Conservation (phyloP, 495 filamentous ascomycete genomes). For the Ramalina intermedia region DNA sequence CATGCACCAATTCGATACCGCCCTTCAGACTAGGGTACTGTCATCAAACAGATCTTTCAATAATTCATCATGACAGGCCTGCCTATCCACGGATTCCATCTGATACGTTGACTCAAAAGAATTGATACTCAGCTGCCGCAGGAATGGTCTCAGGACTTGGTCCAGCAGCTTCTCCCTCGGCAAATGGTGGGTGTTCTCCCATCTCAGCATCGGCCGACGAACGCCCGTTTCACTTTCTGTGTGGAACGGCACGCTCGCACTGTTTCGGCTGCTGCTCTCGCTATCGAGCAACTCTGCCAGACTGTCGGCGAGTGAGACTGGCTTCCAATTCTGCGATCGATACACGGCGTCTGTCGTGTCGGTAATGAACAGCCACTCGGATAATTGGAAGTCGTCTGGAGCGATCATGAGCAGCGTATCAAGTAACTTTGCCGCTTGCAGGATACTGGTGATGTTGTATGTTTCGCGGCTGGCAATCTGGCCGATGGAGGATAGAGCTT, state of each 20-base stretch:
- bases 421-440: slow-evolving; percentile 87
- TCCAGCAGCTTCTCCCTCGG: slow-evolving; percentile 58
- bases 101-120: slow-evolving; percentile 85
- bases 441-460: slow-evolving; percentile 56
- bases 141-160: slow-evolving; percentile 72
- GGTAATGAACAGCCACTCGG: slow-evolving; percentile 92
- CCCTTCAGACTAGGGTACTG: slow-evolving; percentile 31
- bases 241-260: slow-evolving; percentile 9
- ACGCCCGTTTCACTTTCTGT: slow-evolving; percentile 2
- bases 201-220: slow-evolving; percentile 25
- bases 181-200: slow-evolving; percentile 29
- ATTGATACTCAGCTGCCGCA: slow-evolving; percentile 78
- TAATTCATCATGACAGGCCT: slow-evolving; percentile 51
- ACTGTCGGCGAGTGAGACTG: slow-evolving; percentile 72
- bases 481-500: slow-evolving; percentile 62
- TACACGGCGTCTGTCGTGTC: slow-evolving; percentile 97
- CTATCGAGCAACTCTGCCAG: slow-evolving; percentile 63
- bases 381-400: slow-evolving; percentile 89
- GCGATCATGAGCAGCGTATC: slow-evolving; percentile 70
- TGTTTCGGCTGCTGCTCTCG: slow-evolving; percentile 25
- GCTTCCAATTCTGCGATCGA: slow-evolving; percentile 52
- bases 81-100: slow-evolving; percentile 57
- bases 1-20: background rate
- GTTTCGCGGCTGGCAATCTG: slow-evolving; percentile 57
- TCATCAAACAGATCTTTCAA: slow-evolving; percentile 79